Evolutionary conservation across 768 basidiomycete species (phyloP).

Genomic region (Mycena latifolia): DNA sequence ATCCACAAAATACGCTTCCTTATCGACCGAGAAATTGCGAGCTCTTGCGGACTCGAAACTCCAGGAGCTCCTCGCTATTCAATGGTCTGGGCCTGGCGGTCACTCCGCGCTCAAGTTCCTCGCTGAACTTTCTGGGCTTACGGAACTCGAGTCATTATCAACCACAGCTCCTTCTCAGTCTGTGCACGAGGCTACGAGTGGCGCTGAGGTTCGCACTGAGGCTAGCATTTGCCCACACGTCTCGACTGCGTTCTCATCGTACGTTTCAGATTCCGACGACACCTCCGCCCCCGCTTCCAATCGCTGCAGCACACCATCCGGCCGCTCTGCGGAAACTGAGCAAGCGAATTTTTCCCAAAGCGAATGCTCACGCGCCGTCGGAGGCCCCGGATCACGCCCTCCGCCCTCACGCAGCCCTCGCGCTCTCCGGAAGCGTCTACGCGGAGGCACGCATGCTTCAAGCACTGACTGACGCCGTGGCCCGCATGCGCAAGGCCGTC

Average conservation of each 20-base stretch:
- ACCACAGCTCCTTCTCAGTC: not conserved
- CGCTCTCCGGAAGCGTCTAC: conserved; percentile 39
- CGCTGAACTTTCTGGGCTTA: conserved; percentile 44
- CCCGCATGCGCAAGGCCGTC: conserved; percentile 28
- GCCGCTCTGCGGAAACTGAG: conserved; percentile 48
- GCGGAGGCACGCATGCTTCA: conserved; percentile 41
- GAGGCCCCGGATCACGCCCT: not conserved
- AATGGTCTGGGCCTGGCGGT: too few relatives aligned
- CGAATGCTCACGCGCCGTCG: not conserved
- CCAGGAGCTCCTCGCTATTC: conserved; percentile 37
- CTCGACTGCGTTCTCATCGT: not conserved
- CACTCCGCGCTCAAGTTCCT: conserved; percentile 43
- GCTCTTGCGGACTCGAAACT: conserved; percentile 48
- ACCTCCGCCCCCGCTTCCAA: conserved; percentile 47
- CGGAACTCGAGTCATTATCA: not conserved
- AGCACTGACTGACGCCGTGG: conserved; percentile 40
- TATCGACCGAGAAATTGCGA: conserved; percentile 46
- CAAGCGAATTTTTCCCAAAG: conserved; percentile 42
- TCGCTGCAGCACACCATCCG: conserved; percentile 64
- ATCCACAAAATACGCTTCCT: conserved; percentile 39
- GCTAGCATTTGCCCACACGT: not conserved
- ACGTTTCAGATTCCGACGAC: not conserved
- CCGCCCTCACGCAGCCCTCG: conserved; percentile 23
- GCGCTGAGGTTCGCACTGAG: not conserved
- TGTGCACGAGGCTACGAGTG: not conserved